These are phyloP conservation scores for Fraxinus sp. DNA, from an alignment of 305 asterid species.

Conservation along the genomic window DNA sequence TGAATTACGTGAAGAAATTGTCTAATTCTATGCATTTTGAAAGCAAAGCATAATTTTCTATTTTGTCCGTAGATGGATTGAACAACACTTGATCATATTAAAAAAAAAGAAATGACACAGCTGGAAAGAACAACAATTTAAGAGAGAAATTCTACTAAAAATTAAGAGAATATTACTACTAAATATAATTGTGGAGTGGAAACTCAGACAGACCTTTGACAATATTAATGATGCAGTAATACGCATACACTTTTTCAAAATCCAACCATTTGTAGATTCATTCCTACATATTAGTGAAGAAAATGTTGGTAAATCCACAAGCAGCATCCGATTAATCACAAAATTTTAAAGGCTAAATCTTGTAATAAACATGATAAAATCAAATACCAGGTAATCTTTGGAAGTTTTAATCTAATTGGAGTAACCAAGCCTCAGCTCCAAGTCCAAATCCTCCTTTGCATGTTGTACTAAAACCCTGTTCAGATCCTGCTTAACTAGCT, in stretches of 20 bases:
- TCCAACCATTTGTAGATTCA: neutral
- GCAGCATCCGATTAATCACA: neutral
- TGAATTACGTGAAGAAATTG: neutral
- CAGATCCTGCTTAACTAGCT: slow-evolving; percentile 41
- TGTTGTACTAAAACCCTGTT: slow-evolving; percentile 39
- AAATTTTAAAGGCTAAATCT: neutral
- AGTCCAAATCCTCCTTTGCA: slow-evolving; percentile 28
- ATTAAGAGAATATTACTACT: neutral
- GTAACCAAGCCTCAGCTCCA: slow-evolving; percentile 33
- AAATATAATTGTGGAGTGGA: neutral
- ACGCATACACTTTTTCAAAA: neutral
- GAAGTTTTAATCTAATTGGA: neutral
- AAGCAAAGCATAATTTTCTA: neutral
- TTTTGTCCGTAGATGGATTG: neutral
- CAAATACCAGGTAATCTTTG: neutral
- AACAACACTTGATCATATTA: neutral
- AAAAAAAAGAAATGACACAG: neutral
- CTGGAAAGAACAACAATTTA: neutral
- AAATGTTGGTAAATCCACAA: neutral
- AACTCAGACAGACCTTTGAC: neutral
- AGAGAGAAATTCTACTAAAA: neutral
- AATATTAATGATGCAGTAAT: neutral
- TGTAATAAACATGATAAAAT: neutral
- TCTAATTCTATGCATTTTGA: neutral
- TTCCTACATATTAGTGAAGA: neutral